Conservation (phyloP, 73 alveolate species). For the Symbiodinium natans region DNA sequence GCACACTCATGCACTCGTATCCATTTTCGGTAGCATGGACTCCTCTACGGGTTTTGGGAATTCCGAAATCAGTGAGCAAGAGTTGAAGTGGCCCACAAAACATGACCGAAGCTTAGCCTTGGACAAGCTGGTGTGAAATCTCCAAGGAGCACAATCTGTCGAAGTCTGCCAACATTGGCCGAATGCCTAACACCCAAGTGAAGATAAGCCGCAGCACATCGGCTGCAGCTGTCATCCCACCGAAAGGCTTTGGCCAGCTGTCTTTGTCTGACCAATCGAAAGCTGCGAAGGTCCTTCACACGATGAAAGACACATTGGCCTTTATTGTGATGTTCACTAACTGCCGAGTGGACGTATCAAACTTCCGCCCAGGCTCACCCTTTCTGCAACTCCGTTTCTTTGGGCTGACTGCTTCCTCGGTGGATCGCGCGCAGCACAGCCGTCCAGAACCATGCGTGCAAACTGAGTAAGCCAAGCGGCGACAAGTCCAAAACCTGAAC, state of each 20-base stretch:
- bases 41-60: too few relatives aligned
- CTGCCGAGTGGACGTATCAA: too few relatives aligned
- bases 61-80: too few relatives aligned
- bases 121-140: too few relatives aligned
- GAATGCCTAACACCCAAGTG: too few relatives aligned
- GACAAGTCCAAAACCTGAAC: slow-evolving; percentile 48
- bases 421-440: background rate
- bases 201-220: slow-evolving; percentile 50
- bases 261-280: slow-evolving; percentile 82
- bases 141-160: too few relatives aligned
- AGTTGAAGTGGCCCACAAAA: too few relatives aligned
- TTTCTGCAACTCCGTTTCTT: slow-evolving; percentile 31
- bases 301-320: background rate
- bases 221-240: slow-evolving; percentile 44
- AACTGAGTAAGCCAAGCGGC: background rate
- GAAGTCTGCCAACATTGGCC: too few relatives aligned
- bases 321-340: background rate
- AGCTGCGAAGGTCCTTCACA: slow-evolving; percentile 45
- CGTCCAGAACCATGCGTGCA: too few relatives aligned
- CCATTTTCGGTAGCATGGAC: too few relatives aligned
- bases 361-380: slow-evolving; percentile 14
- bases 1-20: too few relatives aligned
- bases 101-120: too few relatives aligned
- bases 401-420: slow-evolving; percentile 63
- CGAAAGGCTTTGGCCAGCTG: slow-evolving; percentile 62